Evolutionary conservation across 2,329 filamentous ascomycete genomes (phyloP).

Genomic region (Colletotrichum sidae): DNA sequence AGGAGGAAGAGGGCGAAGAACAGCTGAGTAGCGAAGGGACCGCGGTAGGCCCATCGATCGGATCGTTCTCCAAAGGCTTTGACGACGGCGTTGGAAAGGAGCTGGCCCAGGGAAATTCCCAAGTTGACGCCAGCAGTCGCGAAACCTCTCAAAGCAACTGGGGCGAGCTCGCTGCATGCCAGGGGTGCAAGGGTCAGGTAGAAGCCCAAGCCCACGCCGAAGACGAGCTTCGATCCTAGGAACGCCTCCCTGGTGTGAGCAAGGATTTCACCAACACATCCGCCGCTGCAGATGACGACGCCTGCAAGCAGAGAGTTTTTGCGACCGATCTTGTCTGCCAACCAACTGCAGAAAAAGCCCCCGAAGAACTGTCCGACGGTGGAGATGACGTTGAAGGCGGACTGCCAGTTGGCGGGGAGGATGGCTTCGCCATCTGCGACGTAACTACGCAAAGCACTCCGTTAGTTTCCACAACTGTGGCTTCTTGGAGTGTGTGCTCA

Average conservation of each 20-base stretch:
- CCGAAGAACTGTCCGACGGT: conserved; percentile 68
- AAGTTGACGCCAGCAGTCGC: conserved; percentile 71
- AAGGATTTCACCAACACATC: conserved; percentile 74
- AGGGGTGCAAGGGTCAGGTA: conserved; percentile 69
- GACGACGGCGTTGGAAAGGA: conserved; percentile 62
- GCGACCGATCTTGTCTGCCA: conserved; percentile 58
- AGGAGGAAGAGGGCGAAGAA: conserved; percentile 59
- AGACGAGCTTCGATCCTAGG: conserved; percentile 70
- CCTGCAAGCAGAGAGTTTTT: conserved; percentile 58
- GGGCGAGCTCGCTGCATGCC: conserved; percentile 71
- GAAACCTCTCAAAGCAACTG: conserved; percentile 66
- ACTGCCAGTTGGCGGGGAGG: conserved; percentile 56
- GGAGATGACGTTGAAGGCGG: conserved; percentile 62
- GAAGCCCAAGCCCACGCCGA: conserved; percentile 69
- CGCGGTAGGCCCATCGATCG: conserved; percentile 61
- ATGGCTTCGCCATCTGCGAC: conserved; percentile 27
- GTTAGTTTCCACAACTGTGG: conserved; percentile 25
- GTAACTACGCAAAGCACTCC: background rate
- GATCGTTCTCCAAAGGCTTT: conserved; percentile 52
- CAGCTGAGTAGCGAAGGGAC: conserved; percentile 62
- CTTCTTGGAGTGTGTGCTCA: conserved; percentile 7
- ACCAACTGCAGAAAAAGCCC: conserved; percentile 61
- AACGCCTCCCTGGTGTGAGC: conserved; percentile 65
- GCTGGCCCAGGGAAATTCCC: conserved; percentile 71
- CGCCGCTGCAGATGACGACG: conserved; percentile 57